Conservation (phyloP, 2,329 filamentous ascomycete species). For the Fusarium domesticum region DNA sequence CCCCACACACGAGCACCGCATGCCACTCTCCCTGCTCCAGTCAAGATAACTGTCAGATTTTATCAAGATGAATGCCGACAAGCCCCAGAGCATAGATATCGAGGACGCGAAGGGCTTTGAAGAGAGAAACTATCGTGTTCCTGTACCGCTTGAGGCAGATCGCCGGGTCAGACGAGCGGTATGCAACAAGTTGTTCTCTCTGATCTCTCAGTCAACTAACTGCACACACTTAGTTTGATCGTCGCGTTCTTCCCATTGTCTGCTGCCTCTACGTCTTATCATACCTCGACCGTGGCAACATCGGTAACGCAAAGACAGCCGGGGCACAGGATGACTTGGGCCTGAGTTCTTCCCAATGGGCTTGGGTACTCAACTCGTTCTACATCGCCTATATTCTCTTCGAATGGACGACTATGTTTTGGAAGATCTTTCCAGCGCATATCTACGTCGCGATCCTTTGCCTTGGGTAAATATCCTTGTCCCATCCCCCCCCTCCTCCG, state of each 20-base stretch:
- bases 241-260: slow-evolving; percentile 13
- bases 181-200: background rate
- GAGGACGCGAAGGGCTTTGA: background rate
- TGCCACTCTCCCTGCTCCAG: too few relatives aligned
- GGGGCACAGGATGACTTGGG: slow-evolving; percentile 14
- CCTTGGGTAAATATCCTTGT: slow-evolving; percentile 5
- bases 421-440: slow-evolving; percentile 19
- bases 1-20: too few relatives aligned
- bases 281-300: slow-evolving; percentile 21
- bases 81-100: background rate
- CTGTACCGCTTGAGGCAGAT: background rate
- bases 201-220: background rate
- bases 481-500: rapidly evolving
- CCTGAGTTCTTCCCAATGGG: slow-evolving; percentile 11
- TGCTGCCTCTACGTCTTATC: slow-evolving; percentile 22
- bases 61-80: background rate
- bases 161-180: background rate
- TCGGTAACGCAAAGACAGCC: slow-evolving; percentile 21
- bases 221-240: slow-evolving; percentile 14
- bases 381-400: slow-evolving; percentile 20
- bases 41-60: too few relatives aligned
- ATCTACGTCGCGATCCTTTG: slow-evolving; percentile 14
- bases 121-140: background rate
- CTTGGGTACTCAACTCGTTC: slow-evolving; percentile 23
- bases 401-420: slow-evolving; percentile 22